Base-by-base conservation (phyloP, 345 rosid genomes). In the Brassica cretica region DNA sequence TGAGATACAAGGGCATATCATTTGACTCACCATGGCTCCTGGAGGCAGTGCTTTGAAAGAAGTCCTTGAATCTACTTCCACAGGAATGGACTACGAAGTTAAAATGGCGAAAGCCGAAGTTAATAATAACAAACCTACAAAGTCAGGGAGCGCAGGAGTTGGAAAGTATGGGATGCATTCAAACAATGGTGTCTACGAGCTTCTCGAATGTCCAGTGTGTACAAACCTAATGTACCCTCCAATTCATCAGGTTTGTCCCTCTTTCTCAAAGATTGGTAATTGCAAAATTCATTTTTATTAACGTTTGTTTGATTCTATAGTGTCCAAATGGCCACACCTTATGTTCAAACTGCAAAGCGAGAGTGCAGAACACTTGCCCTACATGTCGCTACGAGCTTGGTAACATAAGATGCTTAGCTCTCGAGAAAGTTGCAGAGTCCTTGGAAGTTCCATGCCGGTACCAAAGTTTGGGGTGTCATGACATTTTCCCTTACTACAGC, bases 321-420 rank as follows among this genome's bases (percentile, higher is more conserved):
- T 93, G 98, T 78, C 93, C 94, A 3, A 93, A 93, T 78, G 98
- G 98, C 70, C 98, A 93, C 70, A 91, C 98, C 0, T 77, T 93
- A 59, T 93, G 98, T 80, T 88, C 96, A 37, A 84, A 62, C 77
- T 93, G 98, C 86, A 91, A 90, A 85, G 82, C 79, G 14, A 86
- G 95, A 79, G 89, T 91, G 24, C 89, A 86, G 76, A 93, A 89
- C 80, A 78, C 85, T 4, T 93, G 98, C 78, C 98, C 96, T 25
- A 90, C 96, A 58, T 94, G 98, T 84, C 90, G 93, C 12, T 84
- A 84, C 61, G 97, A 90, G 79, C 96, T 94, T 73, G 98, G 98
- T 67, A 90, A 92, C 82, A 94, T 94, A 80, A 84, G 97, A 80
- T 94, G 98, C 77, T 82, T 94, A 87, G 98, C 93, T 65, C 79